Evolutionary conservation across 148 eudicot genomes (phyloP), one percentile per base, ranked within the genome.

Genomic region (Persicaria tinctoria): DNA sequence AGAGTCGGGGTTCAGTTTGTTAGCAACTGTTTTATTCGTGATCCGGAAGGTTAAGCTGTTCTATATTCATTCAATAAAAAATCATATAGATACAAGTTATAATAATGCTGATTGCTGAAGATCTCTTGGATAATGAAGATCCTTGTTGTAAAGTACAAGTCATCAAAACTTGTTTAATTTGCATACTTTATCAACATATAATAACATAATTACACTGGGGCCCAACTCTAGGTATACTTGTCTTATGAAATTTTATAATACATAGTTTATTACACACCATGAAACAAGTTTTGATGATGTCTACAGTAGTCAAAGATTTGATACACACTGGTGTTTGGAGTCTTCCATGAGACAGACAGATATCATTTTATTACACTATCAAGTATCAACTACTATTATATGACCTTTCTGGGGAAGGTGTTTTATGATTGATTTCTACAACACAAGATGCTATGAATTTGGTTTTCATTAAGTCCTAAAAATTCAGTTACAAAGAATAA

Each of bases 121-220:
- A 60, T 60, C 68, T 8, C 44, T 60, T 60, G 44, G 68, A 60
- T 60, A 60, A 60, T 23, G 41, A 41, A 60, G 41, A 60, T 27
- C 68, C 68, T 60, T 60, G 23, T 60, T 27, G 68, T 60, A 60
- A 60, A 60, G 68, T 60, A 8, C 10, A 16, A 27, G 68, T 60
- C 44, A 60, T 60, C 4, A 23, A 23, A 60, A 60, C 68, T 60
- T 60, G 68, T 60, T 60, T 60, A 60, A 60, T 41, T 60, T 60
- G 41, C 44, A 60, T 27, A 60, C 68, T 60, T 60, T 60, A 60
- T 60, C 68, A 60, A 60, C 41, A 60, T 60, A 60, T 8, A 60
- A 60, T 57, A 60, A 60, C 27, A 23, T 60, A 11, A 60, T 20
- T 6, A 9, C 44, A 8, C 44, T 60, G 68, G 68, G 41, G 41